phyloP scores from a whole-genome alignment of 1,284 basidiomycete species.

The Polyporus tsugae region DNA sequence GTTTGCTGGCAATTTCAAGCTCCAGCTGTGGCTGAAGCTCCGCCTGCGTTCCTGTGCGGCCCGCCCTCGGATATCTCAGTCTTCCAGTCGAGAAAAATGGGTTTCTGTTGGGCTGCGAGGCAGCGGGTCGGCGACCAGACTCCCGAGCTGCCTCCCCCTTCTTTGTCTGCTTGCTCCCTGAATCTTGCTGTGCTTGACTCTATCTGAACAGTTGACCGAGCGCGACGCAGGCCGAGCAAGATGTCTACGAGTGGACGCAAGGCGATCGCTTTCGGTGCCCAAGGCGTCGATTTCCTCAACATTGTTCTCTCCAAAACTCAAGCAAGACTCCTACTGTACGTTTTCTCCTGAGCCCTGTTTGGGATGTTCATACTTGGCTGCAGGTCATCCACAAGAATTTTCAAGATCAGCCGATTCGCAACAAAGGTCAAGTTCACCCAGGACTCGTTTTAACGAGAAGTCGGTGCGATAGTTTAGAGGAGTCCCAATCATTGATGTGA shows the following conservation, averaged over 20 bases:
- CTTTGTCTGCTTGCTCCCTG: constrained; percentile 3
- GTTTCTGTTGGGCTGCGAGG: too few species aligned
- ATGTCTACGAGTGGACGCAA: constrained; percentile 93
- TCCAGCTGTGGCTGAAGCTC: too few species aligned
- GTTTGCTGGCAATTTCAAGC: too few species aligned
- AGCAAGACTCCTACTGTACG: constrained; percentile 95
- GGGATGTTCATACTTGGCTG: constrained; percentile 7
- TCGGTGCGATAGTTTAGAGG: constrained; percentile 91
- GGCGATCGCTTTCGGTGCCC: constrained; percentile 96
- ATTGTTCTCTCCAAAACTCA: constrained; percentile 95
- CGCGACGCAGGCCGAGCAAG: constrained; percentile 32
- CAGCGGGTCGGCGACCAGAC: neutral
- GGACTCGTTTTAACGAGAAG: constrained; percentile 97
- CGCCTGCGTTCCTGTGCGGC: too few species aligned
- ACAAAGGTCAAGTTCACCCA: constrained; percentile 99
- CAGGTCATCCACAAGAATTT: constrained; percentile 97
- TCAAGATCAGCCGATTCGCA: constrained; percentile 97
- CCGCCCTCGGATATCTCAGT: too few species aligned
- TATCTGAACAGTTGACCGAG: neutral
- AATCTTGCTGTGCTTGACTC: neutral
- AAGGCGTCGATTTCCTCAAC: constrained; percentile 94
- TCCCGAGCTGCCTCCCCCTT: neutral
- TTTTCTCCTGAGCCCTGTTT: neutral
- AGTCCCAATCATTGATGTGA: constrained; percentile 96
- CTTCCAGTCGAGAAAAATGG: too few species aligned